Evolutionary conservation across 306 rosid species (phyloP), one percentile per base, ranked within the genome.

Genomic region (Rubus parviflorus): DNA sequence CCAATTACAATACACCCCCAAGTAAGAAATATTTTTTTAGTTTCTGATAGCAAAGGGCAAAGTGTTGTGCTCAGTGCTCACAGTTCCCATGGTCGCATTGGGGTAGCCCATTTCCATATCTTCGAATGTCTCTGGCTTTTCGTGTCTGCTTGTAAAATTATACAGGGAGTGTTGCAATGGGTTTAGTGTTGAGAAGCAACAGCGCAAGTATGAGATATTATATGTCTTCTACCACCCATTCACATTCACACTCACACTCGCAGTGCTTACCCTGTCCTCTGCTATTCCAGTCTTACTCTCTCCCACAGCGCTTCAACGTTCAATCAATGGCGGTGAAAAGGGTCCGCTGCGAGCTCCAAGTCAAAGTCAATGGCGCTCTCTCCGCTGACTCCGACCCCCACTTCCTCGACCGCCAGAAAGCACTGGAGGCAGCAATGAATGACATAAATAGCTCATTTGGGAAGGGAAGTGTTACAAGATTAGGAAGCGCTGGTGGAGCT

Each of bases 401-500:
- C 74, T 95, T 87, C 82, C 30, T 90, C 20, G 97, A 95, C 84
- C 86, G 97, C 97, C 93, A 95, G 89, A 95, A 89, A 83, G 99
- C 99, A 67, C 75, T 95, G 86, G 99, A 95, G 85, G 92, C 97
- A 68, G 97, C 97, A 0, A 95, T 95, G 96, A 95, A 89, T 75
- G 99, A 95, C 79, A 95, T 95, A 75, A 95, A 95, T 77, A 85
- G 40, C 83, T 90, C 97, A 63, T 95, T 92, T 77, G 99, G 99
- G 57, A 95, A 95, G 84, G 97, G 99, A 52, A 95, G 97, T 80
- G 99, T 95, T 72, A 95, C 99, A 25, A 84, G 99, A 86, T 77
- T 95, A 77, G 97, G 99, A 78, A 95, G 99, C 83, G 97, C 97
- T 49, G 99, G 97, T 68, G 99, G 97, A 78, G 99, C 97, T 73